A percentile compares a stretch with the other conserved stretches of the same genome.
Conservation (phyloP, 139 green algal species). For the Tetraselmis chui region DNA sequence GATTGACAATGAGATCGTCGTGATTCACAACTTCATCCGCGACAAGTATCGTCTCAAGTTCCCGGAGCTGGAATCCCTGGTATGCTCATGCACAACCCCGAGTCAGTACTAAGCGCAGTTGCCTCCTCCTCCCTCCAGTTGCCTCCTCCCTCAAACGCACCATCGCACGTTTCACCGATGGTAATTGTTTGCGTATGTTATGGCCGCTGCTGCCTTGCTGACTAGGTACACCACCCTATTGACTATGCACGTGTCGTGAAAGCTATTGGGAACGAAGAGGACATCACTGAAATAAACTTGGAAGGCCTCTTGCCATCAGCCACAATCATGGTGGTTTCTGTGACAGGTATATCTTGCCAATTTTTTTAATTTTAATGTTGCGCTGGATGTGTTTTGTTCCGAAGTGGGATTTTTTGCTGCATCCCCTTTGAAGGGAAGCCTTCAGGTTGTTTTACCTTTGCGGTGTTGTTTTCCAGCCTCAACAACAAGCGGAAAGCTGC, state of each 20-base stretch:
- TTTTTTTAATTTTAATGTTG: too few relatives aligned
- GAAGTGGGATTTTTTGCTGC: too few relatives aligned
- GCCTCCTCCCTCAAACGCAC: not conserved
- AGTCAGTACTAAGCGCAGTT: too few relatives aligned
- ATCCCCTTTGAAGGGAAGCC: too few relatives aligned
- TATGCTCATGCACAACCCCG: too few relatives aligned
- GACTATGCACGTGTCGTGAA: slow-evolving; percentile 88
- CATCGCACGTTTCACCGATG: not conserved
- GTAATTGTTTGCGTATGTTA: not conserved
- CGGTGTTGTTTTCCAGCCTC: too few relatives aligned
- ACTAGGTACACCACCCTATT: slow-evolving; percentile 72
- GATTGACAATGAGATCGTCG: slow-evolving; percentile 88
- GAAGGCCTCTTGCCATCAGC: slow-evolving; percentile 59
- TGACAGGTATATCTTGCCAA: slow-evolving; percentile 59
- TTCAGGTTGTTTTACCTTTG: too few relatives aligned
- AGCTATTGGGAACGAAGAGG: slow-evolving; percentile 42
- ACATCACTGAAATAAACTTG: slow-evolving; percentile 36
- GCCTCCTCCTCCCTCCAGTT: too few relatives aligned
- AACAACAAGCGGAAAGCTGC: slow-evolving; percentile 76
- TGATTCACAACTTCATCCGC: slow-evolving; percentile 79
- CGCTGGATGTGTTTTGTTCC: too few relatives aligned
- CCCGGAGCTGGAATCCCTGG: slow-evolving; percentile 91
- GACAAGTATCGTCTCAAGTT: slow-evolving; percentile 77
- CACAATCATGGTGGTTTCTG: slow-evolving; percentile 95
- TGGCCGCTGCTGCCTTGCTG: too few relatives aligned